phyloP scores from a whole-genome alignment of 768 basidiomycete species.

The Calocybe indica region DNA sequence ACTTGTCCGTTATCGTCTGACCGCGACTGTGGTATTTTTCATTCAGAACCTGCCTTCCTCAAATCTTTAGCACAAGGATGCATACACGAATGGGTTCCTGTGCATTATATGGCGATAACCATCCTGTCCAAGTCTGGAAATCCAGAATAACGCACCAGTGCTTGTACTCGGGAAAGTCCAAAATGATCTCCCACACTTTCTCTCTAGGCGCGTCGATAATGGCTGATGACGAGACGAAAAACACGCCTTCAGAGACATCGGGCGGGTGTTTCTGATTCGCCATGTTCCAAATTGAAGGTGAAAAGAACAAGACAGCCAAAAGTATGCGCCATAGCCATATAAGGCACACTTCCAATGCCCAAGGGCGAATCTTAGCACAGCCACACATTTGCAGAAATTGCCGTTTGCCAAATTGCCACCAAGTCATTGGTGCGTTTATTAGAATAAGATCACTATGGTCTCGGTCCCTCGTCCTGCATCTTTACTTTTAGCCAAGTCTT shows the following conservation, averaged over 20 bases:
- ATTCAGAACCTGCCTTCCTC: background rate
- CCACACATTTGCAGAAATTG: too few relatives aligned
- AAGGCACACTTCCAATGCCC: too few relatives aligned
- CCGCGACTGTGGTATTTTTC: constrained; percentile 32
- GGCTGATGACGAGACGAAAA: constrained; percentile 38
- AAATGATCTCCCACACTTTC: constrained; percentile 55
- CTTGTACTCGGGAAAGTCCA: constrained; percentile 55
- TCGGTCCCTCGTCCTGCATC: too few relatives aligned
- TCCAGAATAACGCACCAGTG: constrained; percentile 41
- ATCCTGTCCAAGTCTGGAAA: background rate
- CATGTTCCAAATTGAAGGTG: background rate
- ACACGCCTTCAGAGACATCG: constrained; percentile 33
- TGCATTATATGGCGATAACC: background rate
- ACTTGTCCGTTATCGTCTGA: constrained; percentile 36
- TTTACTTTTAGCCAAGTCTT: too few relatives aligned
- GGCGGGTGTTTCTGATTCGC: constrained; percentile 28
- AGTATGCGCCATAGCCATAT: too few relatives aligned
- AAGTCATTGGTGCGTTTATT: too few relatives aligned
- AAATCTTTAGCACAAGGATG: background rate
- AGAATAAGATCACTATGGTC: too few relatives aligned
- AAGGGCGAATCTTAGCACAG: too few relatives aligned
- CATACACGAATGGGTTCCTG: constrained; percentile 69
- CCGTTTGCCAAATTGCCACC: too few relatives aligned
- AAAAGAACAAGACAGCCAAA: too few relatives aligned
- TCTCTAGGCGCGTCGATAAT: constrained; percentile 58